Base-by-base conservation (phyloP, 75 land plant species). In the Selaginella moellendorffii region DNA sequence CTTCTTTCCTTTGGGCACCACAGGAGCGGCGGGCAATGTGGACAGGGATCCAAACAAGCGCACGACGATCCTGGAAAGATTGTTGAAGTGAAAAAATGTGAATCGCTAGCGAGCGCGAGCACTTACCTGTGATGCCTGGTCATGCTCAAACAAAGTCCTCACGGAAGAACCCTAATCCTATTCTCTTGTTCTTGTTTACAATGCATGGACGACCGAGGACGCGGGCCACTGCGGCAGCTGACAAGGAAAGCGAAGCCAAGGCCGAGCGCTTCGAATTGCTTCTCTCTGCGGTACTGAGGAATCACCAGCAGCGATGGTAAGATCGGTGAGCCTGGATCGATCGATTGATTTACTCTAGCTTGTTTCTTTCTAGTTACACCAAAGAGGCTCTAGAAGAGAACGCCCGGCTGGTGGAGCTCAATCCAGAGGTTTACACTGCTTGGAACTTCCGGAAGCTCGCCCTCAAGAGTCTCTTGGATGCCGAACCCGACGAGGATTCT, bases 391-490 rank as follows among this genome's bases (percentile, higher is more conserved):
- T 93, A 1, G 70, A 76, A 19, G 65, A 78, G 19, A 78, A 77
- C 64, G 72, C 83, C n/a, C 81, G 77, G 76, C 78, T 93, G 1
- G 72, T 85, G 21, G 87, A 85, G 68, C 58, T 77, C 63, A 93
- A 93, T 61, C 98, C 98, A 1, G 98, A 93, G 21, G 58, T 68
- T 20, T 83, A 81, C 67, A 93, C 96, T n/a, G 96, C 74, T 5
- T 93, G 98, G 98, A 93, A 93, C 58, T 93, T 84, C 52, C 77
- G 96, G 51, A 93, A 88, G 62, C 78, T 82, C 14, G 98, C 96
- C 0, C 81, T 88, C 1, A 65, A 74, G 25, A 52, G 71, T 21
- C 1, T 71, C 29, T 26, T 85, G 52, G 68, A 54, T 8, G 52
- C 68, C 1, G 67, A 65, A 26, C 10, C 68, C 0, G 90, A 92